Conservation (phyloP, 2,329 filamentous ascomycete species). For the Sclerotinia borealis region DNA sequence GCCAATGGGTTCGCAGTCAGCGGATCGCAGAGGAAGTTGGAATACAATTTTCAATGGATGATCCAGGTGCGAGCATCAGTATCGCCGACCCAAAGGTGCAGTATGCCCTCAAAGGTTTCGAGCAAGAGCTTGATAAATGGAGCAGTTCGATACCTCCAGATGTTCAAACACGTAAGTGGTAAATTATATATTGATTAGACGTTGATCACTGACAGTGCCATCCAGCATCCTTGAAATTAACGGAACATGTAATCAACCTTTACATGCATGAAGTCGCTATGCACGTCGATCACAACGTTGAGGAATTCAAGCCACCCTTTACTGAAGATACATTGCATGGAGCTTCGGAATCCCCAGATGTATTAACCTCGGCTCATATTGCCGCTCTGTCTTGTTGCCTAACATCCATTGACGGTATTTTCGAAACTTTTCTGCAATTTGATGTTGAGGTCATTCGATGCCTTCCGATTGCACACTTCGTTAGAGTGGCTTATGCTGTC, state of each 20-base stretch:
- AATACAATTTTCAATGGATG: slow-evolving; percentile 48
- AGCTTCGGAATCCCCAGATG: slow-evolving; percentile 15
- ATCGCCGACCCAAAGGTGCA: slow-evolving; percentile 50
- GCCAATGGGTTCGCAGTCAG: slow-evolving; percentile 39
- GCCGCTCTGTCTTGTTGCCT: slow-evolving; percentile 47
- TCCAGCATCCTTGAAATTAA: slow-evolving; percentile 43
- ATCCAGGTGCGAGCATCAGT: slow-evolving; percentile 37
- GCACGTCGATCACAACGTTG: slow-evolving; percentile 48
- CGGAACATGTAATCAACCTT: slow-evolving; percentile 47
- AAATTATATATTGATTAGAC: background rate
- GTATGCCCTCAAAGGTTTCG: slow-evolving; percentile 48
- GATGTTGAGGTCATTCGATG: slow-evolving; percentile 42
- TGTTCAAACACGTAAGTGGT: slow-evolving; percentile 27
- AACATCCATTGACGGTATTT: slow-evolving; percentile 45
- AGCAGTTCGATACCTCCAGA: slow-evolving; percentile 38
- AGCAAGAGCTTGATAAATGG: slow-evolving; percentile 46
- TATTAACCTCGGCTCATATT: slow-evolving; percentile 38
- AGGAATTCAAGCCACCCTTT: slow-evolving; percentile 41
- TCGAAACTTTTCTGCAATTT: slow-evolving; percentile 47
- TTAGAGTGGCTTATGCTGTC: slow-evolving; percentile 49
- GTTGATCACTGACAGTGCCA: slow-evolving; percentile 11
- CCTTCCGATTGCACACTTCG: slow-evolving; percentile 45
- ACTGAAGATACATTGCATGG: slow-evolving; percentile 29
- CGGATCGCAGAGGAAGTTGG: slow-evolving; percentile 51
- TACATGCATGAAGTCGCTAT: slow-evolving; percentile 56